phyloP scores from a whole-genome alignment of 2,329 filamentous ascomycete species.

The Trichoderma sp. region DNA sequence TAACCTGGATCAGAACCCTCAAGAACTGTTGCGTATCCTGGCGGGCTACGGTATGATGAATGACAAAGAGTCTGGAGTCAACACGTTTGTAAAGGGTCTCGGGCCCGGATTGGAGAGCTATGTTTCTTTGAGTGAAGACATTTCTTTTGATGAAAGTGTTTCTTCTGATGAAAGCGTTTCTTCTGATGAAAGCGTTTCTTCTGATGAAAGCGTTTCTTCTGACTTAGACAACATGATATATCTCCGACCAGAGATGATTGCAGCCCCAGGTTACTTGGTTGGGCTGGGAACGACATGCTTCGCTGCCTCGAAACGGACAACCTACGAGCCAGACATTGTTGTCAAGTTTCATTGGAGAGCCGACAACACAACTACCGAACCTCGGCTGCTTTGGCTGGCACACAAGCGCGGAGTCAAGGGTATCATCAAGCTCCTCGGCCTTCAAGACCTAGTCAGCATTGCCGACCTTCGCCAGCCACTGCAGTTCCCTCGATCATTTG shows the following conservation, averaged over 20 bases:
- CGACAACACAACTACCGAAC: fast-evolving
- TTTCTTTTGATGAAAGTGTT: neutral
- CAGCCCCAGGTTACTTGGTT: neutral
- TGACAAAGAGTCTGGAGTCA: neutral
- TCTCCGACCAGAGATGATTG: neutral
- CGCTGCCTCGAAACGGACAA: neutral
- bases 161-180: neutral
- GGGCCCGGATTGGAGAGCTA: neutral
- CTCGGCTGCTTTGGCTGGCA: neutral
- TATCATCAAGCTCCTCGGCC: neutral
- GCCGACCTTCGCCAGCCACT: neutral
- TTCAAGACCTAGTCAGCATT: neutral
- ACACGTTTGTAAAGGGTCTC: neutral
- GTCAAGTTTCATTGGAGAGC: neutral
- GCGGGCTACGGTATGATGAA: neutral
- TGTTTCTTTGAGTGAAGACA: neutral
- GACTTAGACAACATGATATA: too few relatives aligned
- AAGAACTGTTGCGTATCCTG: neutral
- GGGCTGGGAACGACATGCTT: neutral
- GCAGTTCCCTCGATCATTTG: neutral
- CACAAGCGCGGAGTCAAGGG: neutral
- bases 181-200: neutral
- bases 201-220: neutral
- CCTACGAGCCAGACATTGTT: neutral
- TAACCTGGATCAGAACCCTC: neutral